Evolutionary conservation across 495 filamentous ascomycete species (phyloP), one percentile per base, ranked within the genome.

Genomic region (Penicillium robsamsonii): DNA sequence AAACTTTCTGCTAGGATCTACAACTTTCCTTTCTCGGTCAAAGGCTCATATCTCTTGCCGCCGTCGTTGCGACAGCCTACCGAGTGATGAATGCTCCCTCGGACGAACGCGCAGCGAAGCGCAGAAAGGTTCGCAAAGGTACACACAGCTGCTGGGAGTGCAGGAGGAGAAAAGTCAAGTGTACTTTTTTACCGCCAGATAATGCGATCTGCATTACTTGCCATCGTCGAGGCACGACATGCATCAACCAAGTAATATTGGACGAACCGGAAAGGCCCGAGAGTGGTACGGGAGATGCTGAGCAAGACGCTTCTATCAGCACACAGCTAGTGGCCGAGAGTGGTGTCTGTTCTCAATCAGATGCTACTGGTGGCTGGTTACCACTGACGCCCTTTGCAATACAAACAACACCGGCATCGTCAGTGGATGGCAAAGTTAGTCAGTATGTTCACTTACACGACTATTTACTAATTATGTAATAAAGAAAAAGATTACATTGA

Each of bases 151-250:
- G 70, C 65, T 73, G 70, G 70, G 70, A 72, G 38, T 75, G 74
- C 56, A 74, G 70, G 55, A 64, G 67, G 22, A 64, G 73, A 9
- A 77, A 77, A 46, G 66, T 71, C 24, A 63, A 65, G 12, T 74
- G 69, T 46, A 67, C 59, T 25, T 70, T 79, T 52, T 58, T 61
- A 25, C 35, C 59, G 18, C 41, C 47, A 6, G 50, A 63, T 5
- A 67, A 74, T 29, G 43, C 62, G 15, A 63, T 40, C 20, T 83
- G 80, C 53, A 62, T 67, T 40, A 69, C 70, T 17, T 82, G 80
- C 54, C 53, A 58, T 27, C 64, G 74, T 35, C 74, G 78, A 1
- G 50, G 60, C 27, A 60, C 53, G 5, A 45, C 17, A 22, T 81
- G 78, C 50, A 59, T 77, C 50, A 66, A 74, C 52, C 78, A 81